Evolutionary conservation across 352 stramenopile genomes (phyloP).

Genomic region (Bremia lactucae): DNA sequence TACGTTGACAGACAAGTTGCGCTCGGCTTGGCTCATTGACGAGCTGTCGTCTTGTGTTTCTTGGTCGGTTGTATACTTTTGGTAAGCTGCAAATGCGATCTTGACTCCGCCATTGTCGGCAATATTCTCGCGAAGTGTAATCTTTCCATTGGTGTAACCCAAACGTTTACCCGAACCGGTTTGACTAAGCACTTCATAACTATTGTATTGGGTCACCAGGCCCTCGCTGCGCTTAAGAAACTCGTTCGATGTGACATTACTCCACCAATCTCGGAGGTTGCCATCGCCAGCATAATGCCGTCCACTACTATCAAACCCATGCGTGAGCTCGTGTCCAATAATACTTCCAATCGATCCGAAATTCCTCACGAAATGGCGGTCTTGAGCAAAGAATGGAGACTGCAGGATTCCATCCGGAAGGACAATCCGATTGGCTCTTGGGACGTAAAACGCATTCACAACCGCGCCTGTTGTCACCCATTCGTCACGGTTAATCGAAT

Average conservation of each 20-base stretch:
- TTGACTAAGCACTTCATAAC: conserved; percentile 34
- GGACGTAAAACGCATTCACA: conserved; percentile 87
- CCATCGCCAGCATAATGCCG: conserved; percentile 82
- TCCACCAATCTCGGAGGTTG: conserved; percentile 92
- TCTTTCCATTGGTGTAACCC: conserved; percentile 65
- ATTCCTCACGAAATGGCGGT: conserved; percentile 81
- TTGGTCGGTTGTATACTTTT: too few relatives aligned
- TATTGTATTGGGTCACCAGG: conserved; percentile 53
- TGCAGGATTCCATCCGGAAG: conserved; percentile 94
- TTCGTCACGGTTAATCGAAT: conserved; percentile 43
- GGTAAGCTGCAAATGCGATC: conserved; percentile 54
- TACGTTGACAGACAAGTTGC: conserved; percentile 9
- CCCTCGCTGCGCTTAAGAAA: conserved; percentile 55
- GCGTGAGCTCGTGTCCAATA: conserved; percentile 93
- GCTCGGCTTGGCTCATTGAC: neutral
- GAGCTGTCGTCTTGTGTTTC: too few relatives aligned
- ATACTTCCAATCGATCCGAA: conserved; percentile 91
- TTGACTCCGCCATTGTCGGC: conserved; percentile 77
- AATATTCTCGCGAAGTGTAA: conserved; percentile 76
- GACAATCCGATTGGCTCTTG: conserved; percentile 85
- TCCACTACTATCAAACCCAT: conserved; percentile 91
- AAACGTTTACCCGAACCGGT: conserved; percentile 30
- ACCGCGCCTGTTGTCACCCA: conserved; percentile 89
- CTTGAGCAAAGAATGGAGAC: conserved; percentile 86
- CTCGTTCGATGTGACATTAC: conserved; percentile 58